Evolutionary conservation across 75 land plant genomes (phyloP), one percentile per base, ranked within the genome.

Genomic region (Chamaecyparis obtusa): DNA sequence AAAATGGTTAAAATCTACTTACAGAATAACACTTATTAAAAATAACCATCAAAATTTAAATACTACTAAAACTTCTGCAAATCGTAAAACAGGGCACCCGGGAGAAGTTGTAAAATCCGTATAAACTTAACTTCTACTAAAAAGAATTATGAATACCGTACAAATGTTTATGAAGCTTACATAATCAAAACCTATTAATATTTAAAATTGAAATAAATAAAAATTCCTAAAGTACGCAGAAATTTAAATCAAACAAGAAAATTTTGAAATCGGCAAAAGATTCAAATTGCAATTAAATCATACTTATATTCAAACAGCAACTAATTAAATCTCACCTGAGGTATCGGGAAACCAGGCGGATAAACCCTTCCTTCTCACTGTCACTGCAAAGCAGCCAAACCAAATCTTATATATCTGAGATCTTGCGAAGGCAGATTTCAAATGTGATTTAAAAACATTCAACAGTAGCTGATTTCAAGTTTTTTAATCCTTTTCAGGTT

Each of bases 321-420:
- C 36, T 27, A 83, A 55, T 16, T 1, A 14, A 82, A 37, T 87
- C 89, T 77, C 55, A 96, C 99, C 99, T 95, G 72, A 98, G 91
- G 83, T 96, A 95, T 37, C 99, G 99, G 83, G 92, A 83, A 41
- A 98, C 95, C 82, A 98, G 97, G 76, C 90, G 95, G 74, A 98
- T 85, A 92, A 98, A 98, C 89, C 99, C 99, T 32, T 87, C 84
- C 89, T 98, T 98, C 97, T 98, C 99, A 87, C 89, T 95, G 46
- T 94, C 99, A 89, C 99, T 98, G 95, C 85, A 89, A 86, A 27
- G 55, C 44, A 11, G 2, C n/a, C n/a, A 85, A 81, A 86, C n/a
- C 17, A 30, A 32, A 41, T 8, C 30, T 5, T 84, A 69, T 24
- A 16, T 9, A 49, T 37, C 85, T 83, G 19, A 74, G 83, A 89